Evolutionary conservation across 2,329 filamentous ascomycete genomes (phyloP).

Genomic region (Colletotrichum orchidophilum): DNA sequence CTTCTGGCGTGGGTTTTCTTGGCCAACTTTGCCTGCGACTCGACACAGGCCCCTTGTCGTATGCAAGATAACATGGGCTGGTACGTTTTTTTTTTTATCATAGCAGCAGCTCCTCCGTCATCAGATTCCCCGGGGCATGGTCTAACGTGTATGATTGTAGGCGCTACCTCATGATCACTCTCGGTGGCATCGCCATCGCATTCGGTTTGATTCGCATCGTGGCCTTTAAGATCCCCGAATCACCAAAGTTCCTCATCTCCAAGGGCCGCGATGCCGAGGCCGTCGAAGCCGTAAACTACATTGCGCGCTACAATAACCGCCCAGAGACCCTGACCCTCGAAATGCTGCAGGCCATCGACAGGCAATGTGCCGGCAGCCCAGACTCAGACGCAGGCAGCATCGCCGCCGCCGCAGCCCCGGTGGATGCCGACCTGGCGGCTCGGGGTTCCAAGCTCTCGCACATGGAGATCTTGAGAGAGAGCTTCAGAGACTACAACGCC

Average conservation of each 20-base stretch:
- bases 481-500: slow-evolving; percentile 31
- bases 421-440: slow-evolving; percentile 14
- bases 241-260: slow-evolving; percentile 56
- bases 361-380: neutral
- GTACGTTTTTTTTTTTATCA: slow-evolving; percentile 30
- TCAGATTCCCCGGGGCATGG: too few relatives aligned
- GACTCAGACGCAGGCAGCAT: slow-evolving; percentile 5
- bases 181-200: slow-evolving; percentile 53
- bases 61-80: slow-evolving; percentile 59
- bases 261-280: slow-evolving; percentile 56
- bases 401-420: neutral
- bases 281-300: slow-evolving; percentile 56
- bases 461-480: slow-evolving; percentile 39
- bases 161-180: slow-evolving; percentile 55
- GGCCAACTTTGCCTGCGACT: slow-evolving; percentile 50
- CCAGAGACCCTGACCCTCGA: slow-evolving; percentile 47
- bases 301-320: slow-evolving; percentile 51
- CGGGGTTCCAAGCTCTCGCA: slow-evolving; percentile 33
- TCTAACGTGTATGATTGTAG: slow-evolving; percentile 31
- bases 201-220: slow-evolving; percentile 56
- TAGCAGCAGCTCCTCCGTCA: neutral
- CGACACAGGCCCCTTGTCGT: slow-evolving; percentile 46
- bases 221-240: slow-evolving; percentile 58
- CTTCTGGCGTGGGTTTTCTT: slow-evolving; percentile 56
- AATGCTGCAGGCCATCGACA: slow-evolving; percentile 42